phyloP scores from a whole-genome alignment of 2,329 filamentous ascomycete species.

The Bisporella sp. region DNA sequence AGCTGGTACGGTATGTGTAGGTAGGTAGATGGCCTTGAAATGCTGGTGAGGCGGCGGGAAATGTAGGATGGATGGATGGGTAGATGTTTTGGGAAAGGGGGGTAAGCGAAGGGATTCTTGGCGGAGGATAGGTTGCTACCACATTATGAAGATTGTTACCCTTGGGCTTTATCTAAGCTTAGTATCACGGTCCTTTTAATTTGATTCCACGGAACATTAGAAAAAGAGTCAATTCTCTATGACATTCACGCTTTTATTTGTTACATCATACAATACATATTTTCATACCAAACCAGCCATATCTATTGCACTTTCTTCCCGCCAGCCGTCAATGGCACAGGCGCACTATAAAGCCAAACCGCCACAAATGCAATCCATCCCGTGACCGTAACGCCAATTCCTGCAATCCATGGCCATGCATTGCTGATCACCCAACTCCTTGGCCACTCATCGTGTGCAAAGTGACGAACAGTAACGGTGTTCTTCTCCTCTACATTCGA shows the following conservation, averaged over 20 bases:
- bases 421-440: slow-evolving; percentile 83
- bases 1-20: too few relatives aligned
- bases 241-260: slow-evolving; percentile 19
- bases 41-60: too few relatives aligned
- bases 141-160: too few relatives aligned
- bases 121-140: too few relatives aligned
- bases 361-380: slow-evolving; percentile 83
- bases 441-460: slow-evolving; percentile 95
- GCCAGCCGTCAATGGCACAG: slow-evolving; percentile 30
- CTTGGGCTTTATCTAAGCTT: too few relatives aligned
- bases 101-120: too few relatives aligned
- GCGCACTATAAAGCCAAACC: slow-evolving; percentile 77
- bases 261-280: slow-evolving; percentile 20
- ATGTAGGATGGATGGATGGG: too few relatives aligned
- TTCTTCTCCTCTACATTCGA: slow-evolving; percentile 88
- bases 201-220: too few relatives aligned
- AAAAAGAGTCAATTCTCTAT: neutral
- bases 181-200: too few relatives aligned
- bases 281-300: neutral
- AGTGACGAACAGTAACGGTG: slow-evolving; percentile 90
- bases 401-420: slow-evolving; percentile 91
- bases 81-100: too few relatives aligned
- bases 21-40: too few relatives aligned
- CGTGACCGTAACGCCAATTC: slow-evolving; percentile 73
- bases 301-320: slow-evolving; percentile 35